These are phyloP conservation scores for Colletotrichum orbiculare DNA, from an alignment of 2,329 filamentous ascomycete species.

Conservation along the genomic window DNA sequence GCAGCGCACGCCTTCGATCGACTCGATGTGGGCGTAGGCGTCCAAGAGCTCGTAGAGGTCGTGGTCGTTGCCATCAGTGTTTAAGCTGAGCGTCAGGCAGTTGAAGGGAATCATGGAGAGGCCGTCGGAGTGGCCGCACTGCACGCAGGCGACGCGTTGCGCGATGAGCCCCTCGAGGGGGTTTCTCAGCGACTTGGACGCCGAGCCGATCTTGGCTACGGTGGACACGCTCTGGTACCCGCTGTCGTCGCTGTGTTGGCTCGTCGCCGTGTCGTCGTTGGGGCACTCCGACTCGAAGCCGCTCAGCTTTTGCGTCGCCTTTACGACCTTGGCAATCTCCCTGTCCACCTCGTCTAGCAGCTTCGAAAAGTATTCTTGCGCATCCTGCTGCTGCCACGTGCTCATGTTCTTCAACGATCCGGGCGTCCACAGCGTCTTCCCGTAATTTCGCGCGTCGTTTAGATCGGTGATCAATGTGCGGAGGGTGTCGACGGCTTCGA, in stretches of 20 bases:
- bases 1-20: constrained; percentile 91
- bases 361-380: constrained; percentile 96
- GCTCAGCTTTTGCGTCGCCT: constrained; percentile 43
- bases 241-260: constrained; percentile 66
- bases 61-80: constrained; percentile 69
- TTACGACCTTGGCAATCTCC: constrained; percentile 69
- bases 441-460: constrained; percentile 76
- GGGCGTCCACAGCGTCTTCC: constrained; percentile 84
- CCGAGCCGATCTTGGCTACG: constrained; percentile 46
- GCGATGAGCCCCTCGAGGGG: constrained; percentile 89
- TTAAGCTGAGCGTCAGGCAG: constrained; percentile 87
- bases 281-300: constrained; percentile 53
- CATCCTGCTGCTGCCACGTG: constrained; percentile 96
- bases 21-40: constrained; percentile 85
- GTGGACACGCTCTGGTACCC: constrained; percentile 63
- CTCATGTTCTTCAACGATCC: constrained; percentile 88
- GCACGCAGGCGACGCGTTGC: constrained; percentile 87
- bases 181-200: constrained; percentile 64
- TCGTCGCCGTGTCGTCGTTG: constrained; percentile 56
- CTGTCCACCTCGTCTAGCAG: constrained; percentile 87
- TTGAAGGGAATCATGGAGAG: constrained; percentile 94
- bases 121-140: constrained; percentile 88
- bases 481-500: constrained; percentile 55
- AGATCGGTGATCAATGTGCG: constrained; percentile 76
- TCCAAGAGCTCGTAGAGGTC: constrained; percentile 83